Base-by-base conservation (phyloP, 2,329 filamentous ascomycete genomes). In the Pseudogymnoascus sp. region DNA sequence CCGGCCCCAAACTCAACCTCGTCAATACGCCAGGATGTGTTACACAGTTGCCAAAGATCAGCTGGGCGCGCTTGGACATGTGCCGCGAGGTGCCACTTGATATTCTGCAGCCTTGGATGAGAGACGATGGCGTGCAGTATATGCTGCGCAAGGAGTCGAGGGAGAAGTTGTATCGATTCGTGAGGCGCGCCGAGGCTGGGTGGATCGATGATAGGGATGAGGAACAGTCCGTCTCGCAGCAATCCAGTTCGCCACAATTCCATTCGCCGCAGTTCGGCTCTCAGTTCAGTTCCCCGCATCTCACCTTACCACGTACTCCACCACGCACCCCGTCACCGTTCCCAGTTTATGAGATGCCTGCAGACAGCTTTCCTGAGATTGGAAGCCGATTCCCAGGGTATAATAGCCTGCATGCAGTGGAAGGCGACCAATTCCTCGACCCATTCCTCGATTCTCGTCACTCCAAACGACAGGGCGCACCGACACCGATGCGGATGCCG, bases 151-250 rank as follows among this genome's bases (percentile, higher is more conserved):
- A 53, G 9, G 47, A 53, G 11, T 53, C 47, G 9, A 33, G 47
- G 47, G 28, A 53, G 47, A 53, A 53, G n/a, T 35, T 53, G 28
- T 53, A 33, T 35, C 47, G 47, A 25, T 53, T 53, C 28, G 47
- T 53, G 47, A 53, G 47, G 28, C 47, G 47, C 28, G 47, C 47
- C 15, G 47, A 53, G 28, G 15, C 47, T 2, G 47, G 47, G 2
- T 53, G 28, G 47, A 33, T 53, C 7, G 28, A 53, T 18, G 47
- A 53, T 6, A 53, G 47, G 28, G 47, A 53, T 9, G 47, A 53
- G 28, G 47, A 53, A 20, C 28, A 50, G 43, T 30, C 30, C 9
- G 2, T 4, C 8, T 30, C 25, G 39, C 18, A 18, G 4, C 41
- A 47, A 12, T 47, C 18, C 20, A 25, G 12, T 28, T 47, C 12